Evolutionary conservation across 208 protist species (phyloP).

Genomic region (Leptomonas pyrrhocoris): DNA sequence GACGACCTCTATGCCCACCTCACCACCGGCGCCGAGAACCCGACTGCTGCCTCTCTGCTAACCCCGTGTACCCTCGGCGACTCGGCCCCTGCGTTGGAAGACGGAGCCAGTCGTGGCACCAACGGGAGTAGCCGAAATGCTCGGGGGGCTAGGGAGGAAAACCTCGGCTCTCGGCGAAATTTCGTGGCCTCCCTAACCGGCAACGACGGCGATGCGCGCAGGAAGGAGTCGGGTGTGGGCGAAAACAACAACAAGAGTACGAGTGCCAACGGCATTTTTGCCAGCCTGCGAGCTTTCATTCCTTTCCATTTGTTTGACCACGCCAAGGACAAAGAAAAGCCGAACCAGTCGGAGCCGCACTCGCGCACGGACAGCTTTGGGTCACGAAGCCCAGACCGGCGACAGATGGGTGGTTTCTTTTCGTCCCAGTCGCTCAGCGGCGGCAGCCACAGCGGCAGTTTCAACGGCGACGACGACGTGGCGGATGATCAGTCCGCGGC

Average conservation of each 20-base stretch:
- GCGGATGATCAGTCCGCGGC: slow-evolving; percentile 8
- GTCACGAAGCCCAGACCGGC: neutral
- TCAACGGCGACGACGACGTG: slow-evolving; percentile 2
- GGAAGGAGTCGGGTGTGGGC: neutral
- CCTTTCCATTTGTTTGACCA: slow-evolving; percentile 12
- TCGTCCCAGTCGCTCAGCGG: neutral
- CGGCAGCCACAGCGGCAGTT: neutral
- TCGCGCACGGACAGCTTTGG: neutral
- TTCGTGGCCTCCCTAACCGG: neutral
- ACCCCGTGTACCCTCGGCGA: neutral
- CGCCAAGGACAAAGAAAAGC: slow-evolving; percentile 6
- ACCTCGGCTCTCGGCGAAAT: neutral
- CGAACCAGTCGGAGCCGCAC: neutral
- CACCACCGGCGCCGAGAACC: neutral
- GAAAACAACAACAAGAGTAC: neutral
- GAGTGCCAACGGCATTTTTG: neutral
- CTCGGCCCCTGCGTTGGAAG: neutral
- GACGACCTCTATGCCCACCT: slow-evolving; percentile 16
- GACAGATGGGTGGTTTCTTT: neutral
- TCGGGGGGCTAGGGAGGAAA: neutral
- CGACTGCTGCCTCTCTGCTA: neutral
- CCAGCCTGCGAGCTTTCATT: slow-evolving; percentile 11
- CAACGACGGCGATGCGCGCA: neutral
- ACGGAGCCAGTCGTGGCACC: neutral
- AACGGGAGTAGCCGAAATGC: neutral